phyloP scores from a whole-genome alignment of 139 green algal genomes.

The Yamagishiella unicocca region DNA sequence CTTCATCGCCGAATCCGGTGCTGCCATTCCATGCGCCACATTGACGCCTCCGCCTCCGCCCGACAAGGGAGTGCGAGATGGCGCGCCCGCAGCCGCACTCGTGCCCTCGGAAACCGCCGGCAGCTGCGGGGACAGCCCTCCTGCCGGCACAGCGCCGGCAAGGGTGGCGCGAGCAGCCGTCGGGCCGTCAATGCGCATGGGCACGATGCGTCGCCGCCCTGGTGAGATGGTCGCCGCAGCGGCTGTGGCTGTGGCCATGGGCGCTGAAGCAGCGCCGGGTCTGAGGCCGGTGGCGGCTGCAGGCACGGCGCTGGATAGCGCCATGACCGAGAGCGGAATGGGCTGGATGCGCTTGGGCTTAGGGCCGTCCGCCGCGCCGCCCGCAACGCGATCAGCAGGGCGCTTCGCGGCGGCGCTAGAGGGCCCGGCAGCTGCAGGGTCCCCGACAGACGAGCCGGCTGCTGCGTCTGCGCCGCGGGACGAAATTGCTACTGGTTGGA shows the following conservation, averaged over 20 bases:
- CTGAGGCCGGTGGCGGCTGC: not conserved
- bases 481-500: too few relatives aligned
- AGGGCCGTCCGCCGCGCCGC: not conserved
- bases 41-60: not conserved
- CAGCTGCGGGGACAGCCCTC: not conserved
- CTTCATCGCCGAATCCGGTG: constrained; percentile 16
- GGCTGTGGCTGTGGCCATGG: not conserved
- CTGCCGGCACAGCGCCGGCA: not conserved
- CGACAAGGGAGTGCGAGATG: not conserved
- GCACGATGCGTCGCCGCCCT: constrained; percentile 22
- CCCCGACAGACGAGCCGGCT: not conserved
- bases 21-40: not conserved
- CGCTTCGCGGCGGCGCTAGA: not conserved
- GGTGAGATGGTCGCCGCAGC: not conserved
- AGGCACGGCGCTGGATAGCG: not conserved
- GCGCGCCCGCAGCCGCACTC: not conserved
- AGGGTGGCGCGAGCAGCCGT: not conserved
- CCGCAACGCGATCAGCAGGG: not conserved
- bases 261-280: too few relatives aligned
- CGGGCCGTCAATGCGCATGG: not conserved
- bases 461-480: not conserved
- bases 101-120: too few relatives aligned
- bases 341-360: constrained; percentile 46
- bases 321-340: constrained; percentile 2
- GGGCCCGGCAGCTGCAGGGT: not conserved